These are phyloP conservation scores for Xylaria scruposa DNA, from an alignment of 495 filamentous ascomycete species.

Conservation along the genomic window DNA sequence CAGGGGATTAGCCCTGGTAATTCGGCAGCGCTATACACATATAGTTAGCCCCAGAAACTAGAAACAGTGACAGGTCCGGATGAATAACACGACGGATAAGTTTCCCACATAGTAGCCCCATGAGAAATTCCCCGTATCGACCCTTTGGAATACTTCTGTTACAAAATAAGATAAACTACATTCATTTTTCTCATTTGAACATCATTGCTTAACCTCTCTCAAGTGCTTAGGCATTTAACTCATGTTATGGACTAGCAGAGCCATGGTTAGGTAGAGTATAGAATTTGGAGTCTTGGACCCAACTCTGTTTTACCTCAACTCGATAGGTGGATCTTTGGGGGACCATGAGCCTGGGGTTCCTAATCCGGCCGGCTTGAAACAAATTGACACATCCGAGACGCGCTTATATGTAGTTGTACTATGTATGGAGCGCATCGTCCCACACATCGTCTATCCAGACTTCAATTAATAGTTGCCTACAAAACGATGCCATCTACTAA, in stretches of 20 bases:
- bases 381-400: constrained; percentile 7
- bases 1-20: not conserved
- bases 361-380: constrained; percentile 20
- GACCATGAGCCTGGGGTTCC: constrained; percentile 7
- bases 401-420: constrained; percentile 9
- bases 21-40: constrained; percentile 13
- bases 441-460: constrained; percentile 9
- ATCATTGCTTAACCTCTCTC: not conserved
- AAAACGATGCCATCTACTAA: not conserved
- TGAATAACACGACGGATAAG: not conserved
- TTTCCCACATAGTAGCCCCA: no score
- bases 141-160: not conserved
- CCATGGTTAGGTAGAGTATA: not conserved
- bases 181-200: not conserved
- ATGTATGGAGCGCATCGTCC: constrained; percentile 9
- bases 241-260: not conserved
- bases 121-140: constrained; percentile 6
- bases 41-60: not conserved
- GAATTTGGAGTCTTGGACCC: not conserved
- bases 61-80: constrained; percentile 23
- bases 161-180: not conserved
- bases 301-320: not conserved
- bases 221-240: no score
- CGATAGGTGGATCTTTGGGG: not conserved
- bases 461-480: not conserved